Conservation (phyloP, 352 stramenopile genomes). For the Phytophthora nicotianae region DNA sequence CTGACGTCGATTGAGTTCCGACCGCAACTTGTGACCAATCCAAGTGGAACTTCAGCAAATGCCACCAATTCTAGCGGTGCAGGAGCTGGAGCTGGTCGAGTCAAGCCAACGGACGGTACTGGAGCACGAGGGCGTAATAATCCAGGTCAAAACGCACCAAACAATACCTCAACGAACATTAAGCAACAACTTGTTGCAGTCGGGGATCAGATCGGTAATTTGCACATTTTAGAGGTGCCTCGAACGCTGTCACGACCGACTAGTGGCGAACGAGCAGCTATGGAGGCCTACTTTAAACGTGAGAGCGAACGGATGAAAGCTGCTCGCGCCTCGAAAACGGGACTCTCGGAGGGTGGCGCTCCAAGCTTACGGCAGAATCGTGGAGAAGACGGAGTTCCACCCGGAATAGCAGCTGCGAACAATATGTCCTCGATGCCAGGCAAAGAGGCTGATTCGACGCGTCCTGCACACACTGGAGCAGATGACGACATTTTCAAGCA, state of each 20-base stretch:
- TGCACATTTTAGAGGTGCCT: conserved; percentile 93
- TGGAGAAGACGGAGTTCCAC: conserved; percentile 10
- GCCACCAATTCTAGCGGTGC: conserved; percentile 13
- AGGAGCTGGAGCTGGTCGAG: conserved; percentile 15
- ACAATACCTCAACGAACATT: conserved; percentile 36
- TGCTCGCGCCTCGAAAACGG: conserved; percentile 29
- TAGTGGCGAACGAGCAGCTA: conserved; percentile 76
- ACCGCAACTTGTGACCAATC: conserved; percentile 31
- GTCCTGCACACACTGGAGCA: conserved; percentile 1
- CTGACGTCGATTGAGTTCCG: conserved; percentile 90
- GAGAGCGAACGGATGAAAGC: conserved; percentile 79
- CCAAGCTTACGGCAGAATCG: conserved; percentile 31
- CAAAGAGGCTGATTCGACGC: conserved; percentile 26
- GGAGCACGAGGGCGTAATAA: conserved; percentile 28
- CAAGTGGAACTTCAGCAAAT: conserved; percentile 15
- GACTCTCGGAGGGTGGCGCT: conserved; percentile 12
- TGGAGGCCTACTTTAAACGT: conserved; percentile 91
- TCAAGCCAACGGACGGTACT: conserved; percentile 20
- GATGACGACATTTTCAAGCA: conserved; percentile 81
- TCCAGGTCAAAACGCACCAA: conserved; percentile 6
- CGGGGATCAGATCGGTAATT: conserved; percentile 91
- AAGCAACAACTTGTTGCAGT: conserved; percentile 93
- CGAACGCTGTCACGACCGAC: conserved; percentile 86
- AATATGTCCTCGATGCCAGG: conserved; percentile 2
- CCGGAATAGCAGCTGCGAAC: conserved; percentile 7